Evolutionary conservation across 345 rosid species (phyloP), one percentile per base, ranked within the genome.

Genomic region (Sonneratia caseolaris): DNA sequence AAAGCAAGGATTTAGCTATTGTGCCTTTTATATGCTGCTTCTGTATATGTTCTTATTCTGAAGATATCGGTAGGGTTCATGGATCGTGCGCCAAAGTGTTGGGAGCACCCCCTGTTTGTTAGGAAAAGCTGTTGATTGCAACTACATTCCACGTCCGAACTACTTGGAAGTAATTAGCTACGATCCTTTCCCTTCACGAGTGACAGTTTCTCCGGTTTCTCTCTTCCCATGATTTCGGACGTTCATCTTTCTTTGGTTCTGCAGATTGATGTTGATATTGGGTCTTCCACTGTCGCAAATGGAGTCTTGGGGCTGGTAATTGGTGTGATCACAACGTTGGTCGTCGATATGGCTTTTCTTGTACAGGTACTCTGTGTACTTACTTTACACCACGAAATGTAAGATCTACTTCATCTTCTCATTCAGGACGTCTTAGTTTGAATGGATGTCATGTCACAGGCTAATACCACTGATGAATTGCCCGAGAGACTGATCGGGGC

Each of bases 81-180:
- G 99, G 99, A 92, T 96, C 66, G 99, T 96, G 68, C 89, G 97
- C 53, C 99, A 96, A 81, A 96, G 99, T 72, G 99, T 89, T 72
- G 99, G 99, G 76, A 96, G 97, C 83, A 96, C 97, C 37, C 97
- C 99, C 5, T 96, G 99, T 78, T 85, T 96, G 72, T 77, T 96
- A 76, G 98, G 99, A 38, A 92, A 92, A 79, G 95, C 97, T 40
- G 93, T 96, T 71, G 99, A 96, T 77, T 88, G 97, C 89, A 96
- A 83, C 80, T 96, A 96, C 77, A 87, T 92, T 45, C 97, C 95
- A 16, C 87, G 91, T 74, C 84, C 88, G 15, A 83, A 87, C 57
- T 96, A 96, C 82, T 84, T 96, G 32, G 99, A 96, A 75, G 99
- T 92, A 76, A 97, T 91, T 74, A 42, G 18, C 51, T 21, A 19